Evolutionary conservation across 352 stramenopile species (phyloP), one percentile per base, ranked within the genome.

Genomic region (Phytophthora sojae): DNA sequence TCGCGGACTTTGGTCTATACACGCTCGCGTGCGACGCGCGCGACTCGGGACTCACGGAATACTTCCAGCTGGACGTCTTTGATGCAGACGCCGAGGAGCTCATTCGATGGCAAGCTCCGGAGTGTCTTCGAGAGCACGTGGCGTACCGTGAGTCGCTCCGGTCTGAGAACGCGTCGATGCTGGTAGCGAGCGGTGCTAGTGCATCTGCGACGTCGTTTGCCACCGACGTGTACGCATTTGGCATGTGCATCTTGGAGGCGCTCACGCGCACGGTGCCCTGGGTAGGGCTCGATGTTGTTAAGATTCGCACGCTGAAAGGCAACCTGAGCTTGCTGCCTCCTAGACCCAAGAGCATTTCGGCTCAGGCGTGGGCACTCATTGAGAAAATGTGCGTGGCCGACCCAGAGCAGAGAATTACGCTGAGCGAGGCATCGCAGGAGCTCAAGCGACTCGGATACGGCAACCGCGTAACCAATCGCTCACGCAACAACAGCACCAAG

Each of bases 201-300:
- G 65, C 63, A 8, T 80, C 70, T 0, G 61, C 77, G 1, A 79
- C 58, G 12, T 80, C 79, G 0, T 89, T 86, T 23, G 73, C 76
- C 2, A 81, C 76, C 0, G 85, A 95, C 56, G 77, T 93, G 42
- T 95, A 91, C 63, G 81, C 84, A 12, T 86, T 93, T 39, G 87
- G 87, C n/a, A 92, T 95, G 85, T 92, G 81, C 45, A 91, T 93
- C 25, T n/a, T 92, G 6, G 85, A 95, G 44, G 78, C 83, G 1
- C 63, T 92, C 26, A 91, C 85, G 1, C 70, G 73, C 0, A 73
- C 80, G 9, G 61, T 82, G 0, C 87, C 87, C 0, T 95, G 86
- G 86, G 65, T 49, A 12, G 73, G 55, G 1, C 56, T 90, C 44
- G 79, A 87, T n/a, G 65, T 79, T 9, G 23, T 69, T 0, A 81